phyloP scores from a whole-genome alignment of 768 basidiomycete genomes.

The Boletus edulis region DNA sequence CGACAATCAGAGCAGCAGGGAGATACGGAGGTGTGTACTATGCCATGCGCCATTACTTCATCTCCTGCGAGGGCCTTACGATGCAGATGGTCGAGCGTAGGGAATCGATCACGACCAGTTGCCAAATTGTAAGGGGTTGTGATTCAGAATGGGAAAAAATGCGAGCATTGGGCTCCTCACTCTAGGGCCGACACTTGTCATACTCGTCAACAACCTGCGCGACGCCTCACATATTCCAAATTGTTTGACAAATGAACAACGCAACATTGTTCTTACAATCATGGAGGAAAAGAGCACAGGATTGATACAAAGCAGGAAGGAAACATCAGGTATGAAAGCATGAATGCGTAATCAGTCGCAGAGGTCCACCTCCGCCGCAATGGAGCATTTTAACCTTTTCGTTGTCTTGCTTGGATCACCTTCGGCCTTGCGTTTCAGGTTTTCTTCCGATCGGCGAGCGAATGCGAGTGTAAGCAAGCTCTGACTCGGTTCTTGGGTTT shows the following conservation, averaged over 20 bases:
- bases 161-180: not conserved
- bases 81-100: slow-evolving; percentile 41
- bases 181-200: slow-evolving; percentile 37
- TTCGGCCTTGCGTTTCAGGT: slow-evolving; percentile 35
- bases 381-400: slow-evolving; percentile 74
- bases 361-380: slow-evolving; percentile 67
- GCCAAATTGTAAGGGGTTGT: slow-evolving; percentile 44
- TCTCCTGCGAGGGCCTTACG: slow-evolving; percentile 82
- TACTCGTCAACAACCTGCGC: too few relatives aligned
- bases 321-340: not conserved
- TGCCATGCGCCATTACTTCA: slow-evolving; percentile 87
- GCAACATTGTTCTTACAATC: too few relatives aligned
- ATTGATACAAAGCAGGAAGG: not conserved
- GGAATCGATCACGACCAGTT: slow-evolving; percentile 39
- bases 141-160: not conserved
- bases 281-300: not conserved
- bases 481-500: slow-evolving; percentile 43
- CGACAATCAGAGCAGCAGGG: slow-evolving; percentile 56
- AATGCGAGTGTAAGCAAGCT: slow-evolving; percentile 14
- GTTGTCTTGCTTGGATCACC: slow-evolving; percentile 11
- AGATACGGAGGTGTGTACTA: slow-evolving; percentile 89
- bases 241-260: too few relatives aligned
- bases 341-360: slow-evolving; percentile 51
- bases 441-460: slow-evolving; percentile 18
- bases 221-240: too few relatives aligned